phyloP scores from a whole-genome alignment of 495 filamentous ascomycete genomes.

The Daldinia loculata region DNA sequence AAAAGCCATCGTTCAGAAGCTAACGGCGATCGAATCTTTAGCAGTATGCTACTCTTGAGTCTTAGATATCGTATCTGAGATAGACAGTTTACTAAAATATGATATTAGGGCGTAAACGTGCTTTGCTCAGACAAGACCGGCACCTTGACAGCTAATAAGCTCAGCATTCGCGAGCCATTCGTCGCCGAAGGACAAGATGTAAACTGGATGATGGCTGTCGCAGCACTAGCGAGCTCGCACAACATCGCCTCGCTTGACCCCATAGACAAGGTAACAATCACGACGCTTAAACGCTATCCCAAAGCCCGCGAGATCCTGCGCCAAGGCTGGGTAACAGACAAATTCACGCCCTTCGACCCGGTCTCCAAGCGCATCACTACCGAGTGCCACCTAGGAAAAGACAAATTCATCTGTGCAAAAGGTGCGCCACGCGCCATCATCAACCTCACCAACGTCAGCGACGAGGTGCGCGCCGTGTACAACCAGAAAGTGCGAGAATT shows the following conservation, averaged over 20 bases:
- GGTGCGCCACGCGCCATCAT: slow-evolving; percentile 86
- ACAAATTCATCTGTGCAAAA: slow-evolving; percentile 85
- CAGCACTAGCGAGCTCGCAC: slow-evolving; percentile 86
- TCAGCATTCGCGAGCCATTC: slow-evolving; percentile 85
- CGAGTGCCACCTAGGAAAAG: slow-evolving; percentile 73
- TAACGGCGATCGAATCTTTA: slow-evolving; percentile 92
- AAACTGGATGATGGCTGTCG: slow-evolving; percentile 87
- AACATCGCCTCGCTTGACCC: slow-evolving; percentile 93
- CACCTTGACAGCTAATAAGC: slow-evolving; percentile 90
- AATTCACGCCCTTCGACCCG: slow-evolving; percentile 89
- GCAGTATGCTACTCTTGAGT: slow-evolving; percentile 60
- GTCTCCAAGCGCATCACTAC: slow-evolving; percentile 93
- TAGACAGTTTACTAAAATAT: slow-evolving; percentile 7
- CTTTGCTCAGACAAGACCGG: slow-evolving; percentile 97
- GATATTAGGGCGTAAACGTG: slow-evolving; percentile 78
- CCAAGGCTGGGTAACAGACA: slow-evolving; percentile 74
- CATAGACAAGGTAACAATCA: slow-evolving; percentile 92
- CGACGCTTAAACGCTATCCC: slow-evolving; percentile 78
- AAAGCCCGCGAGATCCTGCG: slow-evolving; percentile 74
- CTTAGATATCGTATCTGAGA: too few species aligned
- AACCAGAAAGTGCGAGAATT: slow-evolving; percentile 89
- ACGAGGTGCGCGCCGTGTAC: slow-evolving; percentile 75
- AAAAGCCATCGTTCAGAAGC: slow-evolving; percentile 95
- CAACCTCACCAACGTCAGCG: slow-evolving; percentile 76
- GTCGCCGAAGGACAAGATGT: slow-evolving; percentile 78